Base-by-base conservation (phyloP, 1,284 basidiomycete genomes). In the Agroathelia rolfsii region DNA sequence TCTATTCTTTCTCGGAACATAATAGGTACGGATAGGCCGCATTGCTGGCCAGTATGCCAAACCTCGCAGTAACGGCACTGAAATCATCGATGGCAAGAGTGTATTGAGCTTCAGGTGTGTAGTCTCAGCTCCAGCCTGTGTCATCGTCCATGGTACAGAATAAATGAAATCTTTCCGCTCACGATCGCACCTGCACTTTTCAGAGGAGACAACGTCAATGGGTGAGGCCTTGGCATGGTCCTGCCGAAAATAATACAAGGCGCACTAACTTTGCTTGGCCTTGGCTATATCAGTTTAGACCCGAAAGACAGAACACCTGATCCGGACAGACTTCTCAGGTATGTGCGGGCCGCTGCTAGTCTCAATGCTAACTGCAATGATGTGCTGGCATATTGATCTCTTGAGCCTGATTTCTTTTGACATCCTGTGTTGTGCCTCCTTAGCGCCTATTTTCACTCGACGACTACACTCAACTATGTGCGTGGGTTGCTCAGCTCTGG, bases 31-130 rank as follows among this genome's bases (percentile, higher is more conserved):
- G 10, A 78, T 95, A 41, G 88, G 88, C 5, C 73, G 92, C 17
- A 94, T 95, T 45, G 92, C 90, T 1, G 92, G 92, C 1, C 94
- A 97, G 56, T 97, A 96, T 47, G 94, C 92, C 19, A 97, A 97
- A 57, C 94, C 94, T 0, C 70, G 94, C 36, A 90, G 84, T 49
- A 94, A 86, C 48, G 66, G 69, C 4, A 90, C 75, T 13, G 94
- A 98, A 53, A 76, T 72, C 42, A 63, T 90, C 22, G 69, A 73
- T 13, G 74, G 77, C 40, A 62, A 64, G 32, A 68, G 81, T 47
- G 73, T 90, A 1, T 57, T 76, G 28, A 90, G 82, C 46, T 94
- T 93, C 59, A 69, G 88, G 78, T 85, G 40, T 26, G 58, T 42
- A 21, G 47, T 46, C 9, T 28, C 24, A 28, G 33, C 22, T 25